Evolutionary conservation across 352 stramenopile species (phyloP), one percentile per base, ranked within the genome.

Genomic region (Globisporangium camurandrum): DNA sequence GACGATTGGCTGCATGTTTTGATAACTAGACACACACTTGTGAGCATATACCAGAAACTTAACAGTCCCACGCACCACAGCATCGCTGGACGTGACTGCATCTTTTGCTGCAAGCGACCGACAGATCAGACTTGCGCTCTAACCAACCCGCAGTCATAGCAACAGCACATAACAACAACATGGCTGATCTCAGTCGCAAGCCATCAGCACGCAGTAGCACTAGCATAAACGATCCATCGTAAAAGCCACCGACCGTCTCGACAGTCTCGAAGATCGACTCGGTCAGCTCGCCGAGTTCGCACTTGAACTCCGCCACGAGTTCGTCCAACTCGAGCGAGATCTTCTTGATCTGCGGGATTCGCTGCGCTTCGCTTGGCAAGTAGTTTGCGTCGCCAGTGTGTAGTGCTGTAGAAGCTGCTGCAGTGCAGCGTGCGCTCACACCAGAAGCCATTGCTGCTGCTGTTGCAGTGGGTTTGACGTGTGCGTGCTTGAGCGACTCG

Each of bases 291-390:
- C 70, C 75, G 34, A 86, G 60, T 23, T 75, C 53, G 17, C 73
- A 60, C 26, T 84, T 84, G 57, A 56, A 65, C 47, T 84, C 68
- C 14, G 68, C 66, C 28, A 67, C 55, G 33, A 71, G 41, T 6
- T 70, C 57, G 28, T 71, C 66, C 38, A 83, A 68, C 45, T 84
- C 75, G 17, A 71, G 27, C 33, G 70, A 70, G 52, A 86, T 80
- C n/a, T 68, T 67, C 39, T 66, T 57, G 41, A 84, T 52, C 49
- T 87, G 72, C 12, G 70, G 70, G 19, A 83, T 58, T 19, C 57
- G 33, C 3, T 37, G 17, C 1, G 28, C 7, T n/a, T 12, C 33
- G 46, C 14, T 6, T 45, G 48, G 20, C n/a, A n/a, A n/a, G n/a
- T n/a, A n/a, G n/a, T n/a, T 45, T 31, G 3, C 43, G 49, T 4